phyloP scores from a whole-genome alignment of 1,139 yeast species.

The Candida pseudoviswanathii region DNA sequence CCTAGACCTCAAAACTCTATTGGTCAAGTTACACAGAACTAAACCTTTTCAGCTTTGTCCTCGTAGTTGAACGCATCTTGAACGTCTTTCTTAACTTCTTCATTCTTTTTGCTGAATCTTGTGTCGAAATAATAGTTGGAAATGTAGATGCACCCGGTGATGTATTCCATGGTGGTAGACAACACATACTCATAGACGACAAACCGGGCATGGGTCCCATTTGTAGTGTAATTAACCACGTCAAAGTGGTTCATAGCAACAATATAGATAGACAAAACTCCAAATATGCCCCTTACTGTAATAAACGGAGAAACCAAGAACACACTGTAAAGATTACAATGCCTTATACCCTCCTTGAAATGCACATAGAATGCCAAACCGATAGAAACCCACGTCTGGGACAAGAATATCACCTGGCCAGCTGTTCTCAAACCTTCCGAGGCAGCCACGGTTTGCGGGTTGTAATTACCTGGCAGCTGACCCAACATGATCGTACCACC shows the following conservation, averaged over 20 bases:
- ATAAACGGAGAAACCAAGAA: slow-evolving; percentile 29
- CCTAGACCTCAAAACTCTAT: no score
- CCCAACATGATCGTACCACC: slow-evolving; percentile 39
- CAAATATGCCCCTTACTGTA: slow-evolving; percentile 34
- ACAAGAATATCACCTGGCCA: slow-evolving; percentile 36
- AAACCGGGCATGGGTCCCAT: slow-evolving; percentile 22
- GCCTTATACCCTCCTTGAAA: slow-evolving; percentile 22
- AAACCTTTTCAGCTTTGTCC: no score
- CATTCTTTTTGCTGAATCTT: not conserved
- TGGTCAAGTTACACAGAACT: no score
- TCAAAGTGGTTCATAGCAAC: slow-evolving; percentile 33
- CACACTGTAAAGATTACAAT: slow-evolving; percentile 21
- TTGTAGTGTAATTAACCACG: slow-evolving; percentile 26
- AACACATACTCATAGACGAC: slow-evolving; percentile 38
- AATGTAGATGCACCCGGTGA: slow-evolving; percentile 28
- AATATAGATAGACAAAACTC: slow-evolving; percentile 32
- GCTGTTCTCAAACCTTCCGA: slow-evolving; percentile 33
- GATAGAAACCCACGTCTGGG: slow-evolving; percentile 23
- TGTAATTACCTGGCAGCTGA: slow-evolving; percentile 2
- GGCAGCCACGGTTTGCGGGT: slow-evolving; percentile 15
- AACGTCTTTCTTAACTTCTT: no score
- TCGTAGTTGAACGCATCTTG: no score
- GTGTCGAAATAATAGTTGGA: slow-evolving; percentile 1
- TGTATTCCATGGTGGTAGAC: slow-evolving; percentile 39
- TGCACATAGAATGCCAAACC: slow-evolving; percentile 21